Conservation (phyloP, 495 filamentous ascomycete genomes). For the Hyaloscypha hepaticicola region DNA sequence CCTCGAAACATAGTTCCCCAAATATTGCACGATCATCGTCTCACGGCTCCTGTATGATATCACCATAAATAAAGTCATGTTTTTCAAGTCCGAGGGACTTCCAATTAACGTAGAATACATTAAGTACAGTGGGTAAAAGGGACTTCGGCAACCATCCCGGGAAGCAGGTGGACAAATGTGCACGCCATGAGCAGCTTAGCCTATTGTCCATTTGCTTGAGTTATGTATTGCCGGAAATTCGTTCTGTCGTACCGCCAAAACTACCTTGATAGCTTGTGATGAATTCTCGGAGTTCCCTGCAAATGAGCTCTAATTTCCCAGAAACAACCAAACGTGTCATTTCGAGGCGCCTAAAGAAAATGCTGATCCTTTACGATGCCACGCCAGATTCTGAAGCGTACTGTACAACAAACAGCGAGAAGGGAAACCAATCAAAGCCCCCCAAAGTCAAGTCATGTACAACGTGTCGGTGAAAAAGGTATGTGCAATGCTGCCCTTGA, state of each 20-base stretch:
- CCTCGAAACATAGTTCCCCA: too few species aligned
- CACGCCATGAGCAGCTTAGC: not conserved
- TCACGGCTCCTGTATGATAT: not conserved
- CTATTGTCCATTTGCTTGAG: not conserved
- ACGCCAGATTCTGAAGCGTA: not conserved
- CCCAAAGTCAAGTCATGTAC: slow-evolving; percentile 6
- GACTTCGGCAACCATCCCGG: not conserved
- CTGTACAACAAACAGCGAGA: not conserved
- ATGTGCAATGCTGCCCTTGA: slow-evolving; percentile 2
- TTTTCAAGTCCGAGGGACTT: not conserved
- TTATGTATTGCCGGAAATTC: not conserved
- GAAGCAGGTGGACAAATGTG: not conserved
- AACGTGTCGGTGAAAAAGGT: slow-evolving; percentile 6
- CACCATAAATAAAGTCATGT: not conserved
- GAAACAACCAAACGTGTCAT: not conserved
- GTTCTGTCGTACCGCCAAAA: not conserved
- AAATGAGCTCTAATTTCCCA: not conserved
- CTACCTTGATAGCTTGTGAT: not conserved
- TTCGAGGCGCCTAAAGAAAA: not conserved
- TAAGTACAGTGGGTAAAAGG: slow-evolving; percentile 18
- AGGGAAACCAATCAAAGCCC: not conserved
- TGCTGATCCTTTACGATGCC: not conserved
- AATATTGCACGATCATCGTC: not conserved
- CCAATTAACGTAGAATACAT: slow-evolving; percentile 33
- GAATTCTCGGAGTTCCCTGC: not conserved